Evolutionary conservation across 1,139 yeast species (phyloP), one percentile per base, ranked within the genome.

Genomic region (Blastobotrys proliferans): DNA sequence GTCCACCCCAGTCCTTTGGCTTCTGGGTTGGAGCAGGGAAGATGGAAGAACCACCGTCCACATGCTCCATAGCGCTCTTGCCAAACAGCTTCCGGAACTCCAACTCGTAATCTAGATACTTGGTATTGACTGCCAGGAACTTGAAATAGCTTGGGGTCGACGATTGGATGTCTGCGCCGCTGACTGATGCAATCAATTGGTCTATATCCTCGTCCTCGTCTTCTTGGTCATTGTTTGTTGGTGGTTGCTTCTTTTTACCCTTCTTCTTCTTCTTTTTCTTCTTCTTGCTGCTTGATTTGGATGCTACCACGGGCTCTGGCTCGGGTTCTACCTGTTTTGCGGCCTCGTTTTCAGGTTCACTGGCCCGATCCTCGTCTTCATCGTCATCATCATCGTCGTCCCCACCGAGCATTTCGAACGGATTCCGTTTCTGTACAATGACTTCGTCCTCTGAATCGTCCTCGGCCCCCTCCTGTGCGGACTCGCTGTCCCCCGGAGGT

Each of bases 1-100:
- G 76, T 0, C 95, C 94, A 38, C 88, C 82, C 94, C 94, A 86
- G 17, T 87, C 87, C 1, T 84, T 78, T 21, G 81, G 72, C 9
- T 0, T 88, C 88, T 0, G 83, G 72, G 30, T 38, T 8, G 44
- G 34, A 6, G 43, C 34, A 2, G 45, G 45, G 32, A 45, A 41
- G 11, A 41, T 18, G 4, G 43, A 30, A 13, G 29, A 17, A 4
- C 40, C 38, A 4, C 37, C 41, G 21, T 38, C 42, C 6, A 41
- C 38, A 1, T 77, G 72, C 24, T 82, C 77, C 9, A 73, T 64
- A 1, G 73, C 66, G 38, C 70, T 65, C 24, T 50, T 52, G 28
- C 56, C 95, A 65, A 87, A 86, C 38, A 87, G 64, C 47, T 73
- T 70, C 43, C 77, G 75, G 58, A 84, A 81, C 57, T 87, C 97